Evolutionary conservation across 305 asterid genomes (phyloP), one percentile per base, ranked within the genome.

Genomic region (Fraxinus ornus): DNA sequence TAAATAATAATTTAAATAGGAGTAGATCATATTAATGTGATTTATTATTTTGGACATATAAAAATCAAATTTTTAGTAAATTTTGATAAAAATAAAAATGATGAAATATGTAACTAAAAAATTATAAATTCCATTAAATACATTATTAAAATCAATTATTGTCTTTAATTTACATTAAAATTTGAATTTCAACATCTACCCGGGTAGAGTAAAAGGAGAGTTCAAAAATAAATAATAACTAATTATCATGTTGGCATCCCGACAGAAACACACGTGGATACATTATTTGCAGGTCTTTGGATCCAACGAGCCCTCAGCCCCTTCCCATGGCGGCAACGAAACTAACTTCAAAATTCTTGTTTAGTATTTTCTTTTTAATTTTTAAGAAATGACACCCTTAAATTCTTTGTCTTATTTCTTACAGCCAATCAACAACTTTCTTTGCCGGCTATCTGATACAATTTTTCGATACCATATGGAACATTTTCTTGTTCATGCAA

Each of bases 371-470:
- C 32, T n/a, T 21, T 60, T 60, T 60, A 2, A 60, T 60, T 21
- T 7, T 21, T 60, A 60, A 60, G 71, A 21, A 6, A 60, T 60
- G 70, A 60, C 70, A 22, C 30, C 71, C 71, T 60, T 60, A 60
- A 55, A 60, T 55, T 52, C 15, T 39, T 19, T 78, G 81, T 7
- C 75, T 37, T 44, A 28, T 13, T 76, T 76, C 64, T 52, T 19
- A 39, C 49, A 70, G 39, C 77, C 77, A 49, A 35, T 52, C 70
- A 55, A 28, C 75, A 60, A 33, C 74, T 66, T 75, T 36, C 55
- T 39, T 80, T 81, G 87, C 82, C 82, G 87, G 84, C 84, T n/a
- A 19, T 37, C 74, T 80, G 32, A 76, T 39, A 66, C 15, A 28
- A 10, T 19, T 68, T 71, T 64, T 78, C 83, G 83, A 75, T 74